Percentiles rank a stretch among this genome's conserved stretches.
These are phyloP conservation scores for Chamaecyparis obtusa DNA, from an alignment of 75 land plant species.

Conservation along the genomic window DNA sequence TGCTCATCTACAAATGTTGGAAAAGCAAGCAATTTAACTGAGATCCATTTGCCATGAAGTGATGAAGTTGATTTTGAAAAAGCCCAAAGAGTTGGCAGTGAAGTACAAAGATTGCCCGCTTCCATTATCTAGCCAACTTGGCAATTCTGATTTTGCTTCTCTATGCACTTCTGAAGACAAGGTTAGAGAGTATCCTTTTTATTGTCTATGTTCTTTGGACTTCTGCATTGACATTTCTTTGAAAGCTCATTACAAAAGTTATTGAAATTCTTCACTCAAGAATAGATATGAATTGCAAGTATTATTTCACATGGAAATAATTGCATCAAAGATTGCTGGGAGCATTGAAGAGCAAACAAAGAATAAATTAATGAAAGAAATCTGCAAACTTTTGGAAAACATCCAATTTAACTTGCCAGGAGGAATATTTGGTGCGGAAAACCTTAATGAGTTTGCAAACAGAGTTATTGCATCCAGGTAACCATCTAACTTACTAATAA, in stretches of 20 bases:
- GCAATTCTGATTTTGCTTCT: conserved; percentile 12
- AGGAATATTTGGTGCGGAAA: conserved; percentile 63
- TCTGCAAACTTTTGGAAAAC: conserved; percentile 62
- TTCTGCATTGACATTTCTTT: conserved; percentile 1
- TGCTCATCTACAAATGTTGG: conserved; percentile 8
- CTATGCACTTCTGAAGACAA: conserved; percentile 32
- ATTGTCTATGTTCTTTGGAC: background rate
- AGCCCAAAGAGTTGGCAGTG: conserved; percentile 54
- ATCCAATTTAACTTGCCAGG: conserved; percentile 74
- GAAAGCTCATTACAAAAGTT: background rate
- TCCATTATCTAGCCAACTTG: conserved; percentile 12
- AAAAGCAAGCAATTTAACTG: background rate
- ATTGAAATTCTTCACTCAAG: conserved; percentile 2
- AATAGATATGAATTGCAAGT: conserved; percentile 80
- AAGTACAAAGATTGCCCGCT: conserved; percentile 34
- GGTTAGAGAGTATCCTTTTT: conserved; percentile 76
- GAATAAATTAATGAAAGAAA: conserved; percentile 62
- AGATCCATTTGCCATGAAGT: conserved; percentile 27
- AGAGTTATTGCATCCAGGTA: conserved; percentile 67
- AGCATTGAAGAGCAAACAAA: conserved; percentile 27
- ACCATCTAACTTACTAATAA: background rate
- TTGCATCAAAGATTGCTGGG: conserved; percentile 29
- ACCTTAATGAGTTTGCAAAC: conserved; percentile 64
- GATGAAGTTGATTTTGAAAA: conserved; percentile 40
- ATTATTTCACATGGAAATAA: conserved; percentile 79